Base-by-base conservation (phyloP, 2,329 filamentous ascomycete genomes). In the Juglanconis sp. region DNA sequence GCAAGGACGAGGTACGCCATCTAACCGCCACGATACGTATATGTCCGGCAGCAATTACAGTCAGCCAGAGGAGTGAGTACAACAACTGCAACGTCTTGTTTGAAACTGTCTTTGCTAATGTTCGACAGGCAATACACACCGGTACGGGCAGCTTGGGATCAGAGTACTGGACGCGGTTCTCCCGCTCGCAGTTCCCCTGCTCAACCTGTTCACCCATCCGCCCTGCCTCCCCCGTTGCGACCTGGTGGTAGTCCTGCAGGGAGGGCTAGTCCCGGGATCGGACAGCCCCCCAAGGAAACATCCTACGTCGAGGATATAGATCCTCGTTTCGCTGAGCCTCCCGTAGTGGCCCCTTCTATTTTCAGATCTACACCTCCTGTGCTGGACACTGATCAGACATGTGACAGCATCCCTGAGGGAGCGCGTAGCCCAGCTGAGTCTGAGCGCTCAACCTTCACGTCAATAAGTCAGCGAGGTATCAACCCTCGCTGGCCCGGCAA, bases 371-470 rank as follows among this genome's bases (percentile, higher is more conserved):
- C 69, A 68, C 62, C 52, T 61, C 68, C 52, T 60, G 71, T 57
- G 63, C 58, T 69, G 48, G 66, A 68, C 36, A 49, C 65, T 48
- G 66, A 67, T 61, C 68, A 66, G 65, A 64, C 67, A 40, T 71
- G 72, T 65, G 70, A 73, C 54, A 72, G 73, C 71, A 65, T 72
- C 69, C 59, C 73, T 64, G 65, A 70, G 57, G 82, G 82, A 49
- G 75, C 83, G 50, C 84, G 90, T 68, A 94, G 87, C 68, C 92
- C 90, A 36, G 85, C 87, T 35, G 84, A 87, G 68, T 94, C 89
- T 64, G 91, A 96, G 69, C 83, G 86, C 31, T 94, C 88, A 50
- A 90, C 89, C 67, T 97, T 96, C 74, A 97, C 94, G 1, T 95
- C 90, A 10, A 89, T 98, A 50, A 94, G 89, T 0, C 92, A 97